Percentiles rank a stretch among this genome's conserved stretches.
Evolutionary conservation across 805 yeast genomes (phyloP).

Genomic region (Ogataea paradorogensis): DNA sequence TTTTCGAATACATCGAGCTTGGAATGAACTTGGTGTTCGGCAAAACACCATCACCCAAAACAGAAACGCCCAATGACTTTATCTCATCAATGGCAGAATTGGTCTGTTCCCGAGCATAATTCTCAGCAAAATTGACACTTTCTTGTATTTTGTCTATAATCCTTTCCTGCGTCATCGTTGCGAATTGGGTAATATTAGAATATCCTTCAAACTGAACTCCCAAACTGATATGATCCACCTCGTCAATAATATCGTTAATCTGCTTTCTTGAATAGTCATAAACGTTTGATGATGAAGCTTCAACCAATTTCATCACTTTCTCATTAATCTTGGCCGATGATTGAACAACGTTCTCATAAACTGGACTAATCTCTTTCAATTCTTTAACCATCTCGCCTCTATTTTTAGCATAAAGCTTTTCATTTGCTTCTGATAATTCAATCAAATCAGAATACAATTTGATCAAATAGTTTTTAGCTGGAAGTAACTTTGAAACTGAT

Average conservation of each 20-base stretch:
- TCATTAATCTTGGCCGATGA: slow-evolving; percentile 56
- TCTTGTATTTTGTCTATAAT: slow-evolving; percentile 65
- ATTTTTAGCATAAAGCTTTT: slow-evolving; percentile 49
- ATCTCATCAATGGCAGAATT: slow-evolving; percentile 58
- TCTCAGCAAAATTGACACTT: slow-evolving; percentile 64
- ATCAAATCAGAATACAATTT: slow-evolving; percentile 68
- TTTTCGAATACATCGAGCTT: slow-evolving; percentile 79
- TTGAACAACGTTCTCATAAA: slow-evolving; percentile 50
- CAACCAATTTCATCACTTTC: slow-evolving; percentile 60
- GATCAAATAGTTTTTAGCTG: slow-evolving; percentile 82
- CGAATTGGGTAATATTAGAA: slow-evolving; percentile 64
- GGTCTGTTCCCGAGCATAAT: slow-evolving; percentile 62
- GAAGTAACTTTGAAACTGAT: slow-evolving; percentile 81
- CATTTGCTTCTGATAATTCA: slow-evolving; percentile 60
- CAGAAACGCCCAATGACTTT: slow-evolving; percentile 55
- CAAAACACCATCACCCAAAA: slow-evolving; percentile 61
- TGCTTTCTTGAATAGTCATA: slow-evolving; percentile 59
- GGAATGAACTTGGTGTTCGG: slow-evolving; percentile 63
- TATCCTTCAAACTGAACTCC: slow-evolving; percentile 58
- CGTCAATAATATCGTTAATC: slow-evolving; percentile 50
- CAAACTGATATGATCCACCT: slow-evolving; percentile 31
- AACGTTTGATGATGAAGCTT: slow-evolving; percentile 51
- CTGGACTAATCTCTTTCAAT: slow-evolving; percentile 59
- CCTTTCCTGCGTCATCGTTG: slow-evolving; percentile 61
- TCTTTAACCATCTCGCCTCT: slow-evolving; percentile 45